Conservation (phyloP, 1,139 yeast genomes). For the Taphrina deformans region DNA sequence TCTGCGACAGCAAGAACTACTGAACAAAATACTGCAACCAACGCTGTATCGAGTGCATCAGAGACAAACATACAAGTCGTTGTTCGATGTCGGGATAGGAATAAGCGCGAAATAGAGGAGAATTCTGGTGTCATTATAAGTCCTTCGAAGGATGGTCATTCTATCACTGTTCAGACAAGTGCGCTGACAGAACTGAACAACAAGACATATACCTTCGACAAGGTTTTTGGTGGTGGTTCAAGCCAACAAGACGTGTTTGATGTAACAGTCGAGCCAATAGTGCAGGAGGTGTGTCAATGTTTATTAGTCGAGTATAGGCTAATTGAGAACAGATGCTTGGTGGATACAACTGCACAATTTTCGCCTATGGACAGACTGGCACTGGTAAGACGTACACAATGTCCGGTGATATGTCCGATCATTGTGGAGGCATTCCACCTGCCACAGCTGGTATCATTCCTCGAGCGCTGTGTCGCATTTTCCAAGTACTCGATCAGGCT, state of each 20-base stretch:
- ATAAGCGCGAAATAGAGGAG: conserved; percentile 64
- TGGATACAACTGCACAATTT: conserved; percentile 67
- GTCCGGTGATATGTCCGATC: conserved; percentile 62
- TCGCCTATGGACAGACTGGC: conserved; percentile 90
- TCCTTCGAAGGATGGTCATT: conserved; percentile 40
- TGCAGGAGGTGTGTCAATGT: conserved; percentile 49
- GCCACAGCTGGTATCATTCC: conserved; percentile 69
- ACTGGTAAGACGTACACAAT: conserved; percentile 85
- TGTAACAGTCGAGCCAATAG: conserved; percentile 60
- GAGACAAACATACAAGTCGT: conserved; percentile 68
- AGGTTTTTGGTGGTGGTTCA: conserved; percentile 71
- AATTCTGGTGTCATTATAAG: conserved; percentile 71
- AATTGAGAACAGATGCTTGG: conserved; percentile 33
- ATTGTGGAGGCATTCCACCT: conserved; percentile 37
- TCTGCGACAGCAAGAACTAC: conserved; percentile 6
- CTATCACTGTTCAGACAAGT: conserved; percentile 44
- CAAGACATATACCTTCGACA: conserved; percentile 65
- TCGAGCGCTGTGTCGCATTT: conserved; percentile 57
- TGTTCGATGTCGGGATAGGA: conserved; percentile 85
- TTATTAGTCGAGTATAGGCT: no score
- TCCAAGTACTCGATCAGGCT: conserved; percentile 49
- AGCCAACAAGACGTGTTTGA: conserved; percentile 63
- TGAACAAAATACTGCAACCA: not conserved
- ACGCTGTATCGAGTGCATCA: not conserved
- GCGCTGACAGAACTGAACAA: conserved; percentile 41